Base-by-base conservation (phyloP, 768 basidiomycete species). In the Brasilioporus rufonigricans region DNA sequence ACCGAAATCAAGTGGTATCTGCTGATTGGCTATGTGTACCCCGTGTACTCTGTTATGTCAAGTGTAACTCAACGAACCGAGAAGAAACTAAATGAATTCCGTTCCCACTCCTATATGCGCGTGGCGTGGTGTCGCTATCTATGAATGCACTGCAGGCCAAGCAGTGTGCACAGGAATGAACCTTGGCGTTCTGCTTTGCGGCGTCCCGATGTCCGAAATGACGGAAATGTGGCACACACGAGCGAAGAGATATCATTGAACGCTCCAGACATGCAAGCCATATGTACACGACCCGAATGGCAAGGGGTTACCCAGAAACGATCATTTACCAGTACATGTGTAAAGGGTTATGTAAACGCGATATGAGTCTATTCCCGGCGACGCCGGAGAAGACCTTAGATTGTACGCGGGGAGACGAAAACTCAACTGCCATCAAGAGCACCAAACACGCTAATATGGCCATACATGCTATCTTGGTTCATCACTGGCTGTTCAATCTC, bases 181-280 rank as follows among this genome's bases (percentile, higher is more conserved):
- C 39, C 19, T 50, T 43, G 31, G 19, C 3, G 3, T 23, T 38
- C 13, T 16, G 13, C 33, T n/a, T 39, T 33, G 43, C 38, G n/a
- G 43, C 44, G 50, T 32, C 9, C 50, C 38, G 32, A 48, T 46
- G 52, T 21, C 53, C 57, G 58, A 63, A 55, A 60, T 65, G 44
- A 60, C 45, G 48, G 23, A 60, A 57, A 55, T 57, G 58, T 65
- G 66, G 63, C 64, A 48, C 31, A 66, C 64, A 66, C 61, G 61
- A 60, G 52, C 45, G n/a, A 23, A 21, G 31, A 58, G 46, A 59
- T 58, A 51, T 31, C 46, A 66, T 45, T 50, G 44, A 39, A 53
- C 47, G 36, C 36, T 35, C 31, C 39, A 53, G 33, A 44, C 51
- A 19, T 41, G 39, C 46, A 52, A 31, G 53, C n/a, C 26, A 12